Conservation (phyloP, 176 grass and related monocot genomes). For the Triticum timopheevii region DNA sequence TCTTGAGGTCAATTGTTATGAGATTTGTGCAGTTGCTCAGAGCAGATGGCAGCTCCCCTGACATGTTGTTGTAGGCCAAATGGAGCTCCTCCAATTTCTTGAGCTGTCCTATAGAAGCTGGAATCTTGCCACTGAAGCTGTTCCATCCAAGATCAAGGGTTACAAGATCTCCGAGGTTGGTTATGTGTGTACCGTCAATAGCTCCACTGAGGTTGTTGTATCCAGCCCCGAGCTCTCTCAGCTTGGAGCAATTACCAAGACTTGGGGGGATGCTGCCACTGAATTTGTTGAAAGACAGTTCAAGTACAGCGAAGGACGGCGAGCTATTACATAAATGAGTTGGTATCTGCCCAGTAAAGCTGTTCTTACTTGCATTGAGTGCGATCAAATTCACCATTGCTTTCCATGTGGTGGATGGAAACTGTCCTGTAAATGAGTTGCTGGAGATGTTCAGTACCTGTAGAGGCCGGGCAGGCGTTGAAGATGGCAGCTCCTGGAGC, state of each 20-base stretch:
- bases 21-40: slow-evolving; percentile 30
- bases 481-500: slow-evolving; percentile 5
- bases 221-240: slow-evolving; percentile 31
- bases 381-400: slow-evolving; percentile 22
- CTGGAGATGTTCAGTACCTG: slow-evolving; percentile 49
- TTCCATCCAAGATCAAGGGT: neutral
- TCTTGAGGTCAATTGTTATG: slow-evolving; percentile 33
- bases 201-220: slow-evolving; percentile 37
- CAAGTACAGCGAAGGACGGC: slow-evolving; percentile 17
- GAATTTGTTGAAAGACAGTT: slow-evolving; percentile 41
- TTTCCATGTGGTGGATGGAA: slow-evolving; percentile 29
- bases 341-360: slow-evolving; percentile 27
- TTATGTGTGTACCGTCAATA: too few species aligned
- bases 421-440: slow-evolving; percentile 38
- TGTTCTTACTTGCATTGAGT: slow-evolving; percentile 53
- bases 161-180: too few species aligned
- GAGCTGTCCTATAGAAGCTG: neutral
- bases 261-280: slow-evolving; percentile 14
- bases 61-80: neutral
- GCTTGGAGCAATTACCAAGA: slow-evolving; percentile 28
- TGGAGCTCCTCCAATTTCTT: neutral
- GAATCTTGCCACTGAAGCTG: slow-evolving; percentile 8
- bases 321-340: neutral
- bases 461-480: neutral
- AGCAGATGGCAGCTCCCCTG: slow-evolving; percentile 10